Conservation (phyloP, 2,329 filamentous ascomycete genomes). For the Lasiodiplodia gonubiensis region DNA sequence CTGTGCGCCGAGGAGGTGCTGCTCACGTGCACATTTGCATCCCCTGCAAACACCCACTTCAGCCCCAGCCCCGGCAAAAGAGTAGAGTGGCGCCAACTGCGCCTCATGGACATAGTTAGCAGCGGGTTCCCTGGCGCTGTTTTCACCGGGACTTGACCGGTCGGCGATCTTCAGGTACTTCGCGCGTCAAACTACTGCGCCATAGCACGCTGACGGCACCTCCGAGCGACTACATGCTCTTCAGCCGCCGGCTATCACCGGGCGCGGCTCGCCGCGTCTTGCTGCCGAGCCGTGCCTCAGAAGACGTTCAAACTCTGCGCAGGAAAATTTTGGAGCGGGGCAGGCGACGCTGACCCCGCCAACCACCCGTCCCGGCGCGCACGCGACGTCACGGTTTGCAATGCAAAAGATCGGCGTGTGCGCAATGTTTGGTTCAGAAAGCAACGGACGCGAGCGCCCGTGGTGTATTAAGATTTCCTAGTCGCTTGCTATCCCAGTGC, state of each 20-base stretch:
- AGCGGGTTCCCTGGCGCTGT: constrained; percentile 19
- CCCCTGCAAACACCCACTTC: neutral
- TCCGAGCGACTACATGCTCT: neutral
- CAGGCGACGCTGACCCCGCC: constrained; percentile 2
- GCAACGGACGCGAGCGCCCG: neutral
- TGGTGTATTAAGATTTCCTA: constrained; percentile 13
- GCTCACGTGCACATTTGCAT: neutral
- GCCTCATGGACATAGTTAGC: constrained; percentile 3
- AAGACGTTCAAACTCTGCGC: constrained; percentile 11
- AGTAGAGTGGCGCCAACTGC: neutral
- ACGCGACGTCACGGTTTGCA: constrained; percentile 11
- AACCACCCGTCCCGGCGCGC: neutral
- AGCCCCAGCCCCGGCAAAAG: neutral
- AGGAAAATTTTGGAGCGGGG: constrained; percentile 10
- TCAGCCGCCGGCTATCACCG: constrained; percentile 17
- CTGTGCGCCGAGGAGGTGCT: neutral
- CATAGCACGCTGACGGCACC: constrained; percentile 3
- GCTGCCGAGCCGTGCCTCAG: constrained; percentile 1
- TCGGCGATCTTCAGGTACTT: constrained; percentile 20
- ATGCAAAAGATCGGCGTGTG: neutral
- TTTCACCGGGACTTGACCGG: constrained; percentile 20
- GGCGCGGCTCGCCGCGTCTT: constrained; percentile 7
- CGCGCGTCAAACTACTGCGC: constrained; percentile 4
- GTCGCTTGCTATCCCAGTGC: neutral
- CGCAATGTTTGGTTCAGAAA: constrained; percentile 10